Evolutionary conservation across 129 eudicot genomes (phyloP).

Genomic region (Flaveria brownii): DNA sequence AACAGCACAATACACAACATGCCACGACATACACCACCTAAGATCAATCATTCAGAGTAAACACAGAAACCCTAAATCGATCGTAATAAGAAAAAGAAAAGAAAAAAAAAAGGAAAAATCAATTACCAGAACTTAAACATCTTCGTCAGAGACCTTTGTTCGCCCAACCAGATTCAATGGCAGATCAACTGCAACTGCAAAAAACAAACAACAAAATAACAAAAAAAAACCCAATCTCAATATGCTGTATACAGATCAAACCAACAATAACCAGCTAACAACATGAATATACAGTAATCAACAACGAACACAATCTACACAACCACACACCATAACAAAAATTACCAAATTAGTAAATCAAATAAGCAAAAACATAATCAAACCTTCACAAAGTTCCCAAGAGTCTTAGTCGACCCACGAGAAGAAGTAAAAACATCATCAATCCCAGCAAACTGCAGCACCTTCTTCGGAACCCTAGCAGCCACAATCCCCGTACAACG

Average conservation of each 20-base stretch:
- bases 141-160: constrained; percentile 5
- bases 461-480: constrained; percentile 78
- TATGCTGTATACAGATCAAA: too few species aligned
- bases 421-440: constrained; percentile 78
- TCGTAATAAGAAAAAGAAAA: background rate
- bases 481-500: constrained; percentile 83
- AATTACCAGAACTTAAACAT: constrained; percentile 41
- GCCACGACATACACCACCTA: background rate
- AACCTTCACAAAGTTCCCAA: constrained; percentile 81
- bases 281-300: background rate
- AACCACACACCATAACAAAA: too few species aligned
- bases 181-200: background rate
- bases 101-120: background rate
- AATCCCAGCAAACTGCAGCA: constrained; percentile 78
- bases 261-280: too few species aligned
- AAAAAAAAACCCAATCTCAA: too few species aligned
- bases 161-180: constrained; percentile 1
- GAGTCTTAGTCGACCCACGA: constrained; percentile 73
- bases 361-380: background rate
- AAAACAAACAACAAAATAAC: background rate
- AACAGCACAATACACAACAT: background rate
- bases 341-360: background rate
- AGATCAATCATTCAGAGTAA: background rate
- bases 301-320: background rate
- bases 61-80: constrained; percentile 8